Evolutionary conservation across 768 basidiomycete species (phyloP).

Genomic region (Paxillus ammoniavirescens): DNA sequence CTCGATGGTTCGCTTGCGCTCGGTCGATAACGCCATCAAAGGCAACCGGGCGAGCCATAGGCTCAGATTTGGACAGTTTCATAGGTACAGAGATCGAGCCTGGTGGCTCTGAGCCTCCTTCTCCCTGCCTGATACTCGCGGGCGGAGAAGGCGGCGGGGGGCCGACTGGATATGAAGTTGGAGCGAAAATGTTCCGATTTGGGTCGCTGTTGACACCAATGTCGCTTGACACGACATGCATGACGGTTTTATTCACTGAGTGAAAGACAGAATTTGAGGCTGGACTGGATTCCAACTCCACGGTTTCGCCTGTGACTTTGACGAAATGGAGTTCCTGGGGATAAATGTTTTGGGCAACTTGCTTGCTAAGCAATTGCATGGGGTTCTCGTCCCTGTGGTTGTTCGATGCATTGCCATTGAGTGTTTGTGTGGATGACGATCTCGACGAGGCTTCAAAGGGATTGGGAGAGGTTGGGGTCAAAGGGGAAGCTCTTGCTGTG

Average conservation of each 20-base stretch:
- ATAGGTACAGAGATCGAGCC: constrained; percentile 29
- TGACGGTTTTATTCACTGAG: constrained; percentile 34
- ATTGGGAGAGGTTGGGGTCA: constrained; percentile 18
- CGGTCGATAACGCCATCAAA: constrained; percentile 34
- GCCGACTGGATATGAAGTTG: constrained; percentile 30
- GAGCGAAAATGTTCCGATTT: not conserved
- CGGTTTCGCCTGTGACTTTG: constrained; percentile 49
- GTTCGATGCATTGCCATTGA: constrained; percentile 15
- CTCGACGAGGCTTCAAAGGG: constrained; percentile 29
- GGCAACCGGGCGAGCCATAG: constrained; percentile 22
- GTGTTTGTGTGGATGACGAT: constrained; percentile 37
- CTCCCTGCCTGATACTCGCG: constrained; percentile 35
- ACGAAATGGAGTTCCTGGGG: constrained; percentile 54
- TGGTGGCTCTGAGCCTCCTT: constrained; percentile 20
- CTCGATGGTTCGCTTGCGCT: constrained; percentile 14
- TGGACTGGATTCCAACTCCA: constrained; percentile 41
- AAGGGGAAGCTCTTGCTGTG: constrained; percentile 26
- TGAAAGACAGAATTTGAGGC: constrained; percentile 34
- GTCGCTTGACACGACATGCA: constrained; percentile 30
- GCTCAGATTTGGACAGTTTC: constrained; percentile 20
- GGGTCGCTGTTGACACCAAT: constrained; percentile 11
- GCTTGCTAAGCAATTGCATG: constrained; percentile 30
- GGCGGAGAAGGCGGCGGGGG: constrained; percentile 59
- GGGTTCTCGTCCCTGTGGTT: constrained; percentile 27
- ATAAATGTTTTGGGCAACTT: constrained; percentile 20